Conservation (phyloP, 2,329 filamentous ascomycete species). For the Mycogone perniciosa region DNA sequence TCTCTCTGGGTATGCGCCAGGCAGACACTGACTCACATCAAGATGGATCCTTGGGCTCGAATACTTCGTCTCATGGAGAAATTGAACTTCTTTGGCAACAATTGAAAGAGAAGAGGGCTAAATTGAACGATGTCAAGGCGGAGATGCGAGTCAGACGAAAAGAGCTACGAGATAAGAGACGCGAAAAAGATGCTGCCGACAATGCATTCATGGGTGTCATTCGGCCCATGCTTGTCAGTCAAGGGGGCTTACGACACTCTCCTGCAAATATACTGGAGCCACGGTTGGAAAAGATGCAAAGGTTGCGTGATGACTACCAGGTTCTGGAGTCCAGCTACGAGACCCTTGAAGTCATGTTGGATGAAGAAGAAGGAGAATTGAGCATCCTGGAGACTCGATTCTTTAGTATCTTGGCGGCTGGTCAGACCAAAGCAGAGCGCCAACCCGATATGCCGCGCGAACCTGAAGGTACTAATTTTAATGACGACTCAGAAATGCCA, state of each 20-base stretch:
- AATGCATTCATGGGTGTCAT: slow-evolving; percentile 36
- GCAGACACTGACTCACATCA: slow-evolving; percentile 12
- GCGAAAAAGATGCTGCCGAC: slow-evolving; percentile 30
- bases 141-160: slow-evolving; percentile 29
- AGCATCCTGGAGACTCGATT: slow-evolving; percentile 32
- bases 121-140: slow-evolving; percentile 22
- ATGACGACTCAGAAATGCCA: slow-evolving; percentile 21
- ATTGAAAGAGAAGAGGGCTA: slow-evolving; percentile 29
- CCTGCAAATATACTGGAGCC: slow-evolving; percentile 22
- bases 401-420: slow-evolving; percentile 32
- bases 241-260: slow-evolving; percentile 16
- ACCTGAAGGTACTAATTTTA: slow-evolving; percentile 7
- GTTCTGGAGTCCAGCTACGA: slow-evolving; percentile 32
- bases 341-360: slow-evolving; percentile 27
- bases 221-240: slow-evolving; percentile 30
- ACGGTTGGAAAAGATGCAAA: slow-evolving; percentile 31
- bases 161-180: slow-evolving; percentile 26
- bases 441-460: slow-evolving; percentile 4
- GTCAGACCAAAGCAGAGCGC: slow-evolving; percentile 15
- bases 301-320: slow-evolving; percentile 32
- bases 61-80: slow-evolving; percentile 22
- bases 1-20: slow-evolving; percentile 3
- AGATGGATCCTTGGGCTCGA: slow-evolving; percentile 16
- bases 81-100: slow-evolving; percentile 31
- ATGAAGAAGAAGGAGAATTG: slow-evolving; percentile 31